Conservation (phyloP, 1,139 yeast genomes). For the Suhomyces maxii region DNA sequence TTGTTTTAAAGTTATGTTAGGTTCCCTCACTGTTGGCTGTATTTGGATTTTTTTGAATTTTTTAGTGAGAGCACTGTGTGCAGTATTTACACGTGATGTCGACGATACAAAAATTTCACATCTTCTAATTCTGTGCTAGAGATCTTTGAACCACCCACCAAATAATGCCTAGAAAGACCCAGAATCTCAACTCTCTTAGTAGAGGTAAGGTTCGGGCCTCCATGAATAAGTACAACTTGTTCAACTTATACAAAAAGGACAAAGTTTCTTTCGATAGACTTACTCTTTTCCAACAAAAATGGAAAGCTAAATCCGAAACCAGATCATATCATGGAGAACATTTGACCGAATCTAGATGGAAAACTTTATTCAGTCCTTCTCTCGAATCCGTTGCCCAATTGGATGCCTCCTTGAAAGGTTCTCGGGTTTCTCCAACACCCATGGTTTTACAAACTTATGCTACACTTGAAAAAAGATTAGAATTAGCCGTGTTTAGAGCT, state of each 20-base stretch:
- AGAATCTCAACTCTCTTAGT: slow-evolving; percentile 56
- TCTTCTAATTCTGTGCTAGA: no score
- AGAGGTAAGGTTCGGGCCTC: slow-evolving; percentile 85
- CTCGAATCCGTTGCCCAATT: slow-evolving; percentile 83
- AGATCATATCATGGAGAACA: slow-evolving; percentile 97
- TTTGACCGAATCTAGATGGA: slow-evolving; percentile 81
- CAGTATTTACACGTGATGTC: not conserved
- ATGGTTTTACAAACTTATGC: slow-evolving; percentile 87
- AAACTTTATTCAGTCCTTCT: slow-evolving; percentile 67
- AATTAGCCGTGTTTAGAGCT: slow-evolving; percentile 85
- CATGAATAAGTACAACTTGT: slow-evolving; percentile 88
- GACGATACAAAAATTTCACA: slow-evolving; percentile 4
- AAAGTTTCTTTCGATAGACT: slow-evolving; percentile 52
- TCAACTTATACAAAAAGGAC: slow-evolving; percentile 76
- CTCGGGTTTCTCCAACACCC: slow-evolving; percentile 61
- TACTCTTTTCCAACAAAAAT: slow-evolving; percentile 84
- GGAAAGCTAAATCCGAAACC: slow-evolving; percentile 88
- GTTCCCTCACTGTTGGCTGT: no score
- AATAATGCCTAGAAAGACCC: slow-evolving; percentile 65
- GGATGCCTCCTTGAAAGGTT: slow-evolving; percentile 71
- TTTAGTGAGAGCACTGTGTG: not conserved
- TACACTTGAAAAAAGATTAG: slow-evolving; percentile 82
- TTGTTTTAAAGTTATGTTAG: no score
- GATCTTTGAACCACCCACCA: not conserved
- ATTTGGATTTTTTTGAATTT: no score